phyloP scores from a whole-genome alignment of 192 early-diverging fungal genomes.

The Rhizoclosmatium sp. region DNA sequence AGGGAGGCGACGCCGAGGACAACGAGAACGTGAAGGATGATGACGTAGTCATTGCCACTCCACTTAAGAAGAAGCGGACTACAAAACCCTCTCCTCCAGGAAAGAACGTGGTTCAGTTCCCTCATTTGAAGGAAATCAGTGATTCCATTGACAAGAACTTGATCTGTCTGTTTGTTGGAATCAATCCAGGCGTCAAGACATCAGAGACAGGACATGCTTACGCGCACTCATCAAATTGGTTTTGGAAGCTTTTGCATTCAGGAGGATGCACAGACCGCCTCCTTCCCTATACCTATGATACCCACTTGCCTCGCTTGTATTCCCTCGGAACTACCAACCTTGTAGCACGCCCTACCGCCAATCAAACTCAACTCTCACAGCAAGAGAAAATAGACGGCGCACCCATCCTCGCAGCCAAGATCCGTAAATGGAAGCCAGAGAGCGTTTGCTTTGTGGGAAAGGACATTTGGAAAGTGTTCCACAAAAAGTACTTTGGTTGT shows the following conservation, averaged over 20 bases:
- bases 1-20: no score
- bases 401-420: constrained; percentile 27
- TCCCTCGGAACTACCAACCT: constrained; percentile 38
- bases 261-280: constrained; percentile 27
- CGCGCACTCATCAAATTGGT: constrained; percentile 34
- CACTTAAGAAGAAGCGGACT: no score
- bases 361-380: constrained; percentile 21
- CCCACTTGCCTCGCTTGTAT: constrained; percentile 28
- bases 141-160: constrained; percentile 29
- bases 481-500: constrained; percentile 37
- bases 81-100: neutral
- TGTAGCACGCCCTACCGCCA: constrained; percentile 34
- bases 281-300: constrained; percentile 9
- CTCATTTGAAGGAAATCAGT: constrained; percentile 22
- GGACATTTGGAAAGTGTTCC: constrained; percentile 40
- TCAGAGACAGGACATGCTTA: constrained; percentile 40
- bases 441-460: constrained; percentile 38
- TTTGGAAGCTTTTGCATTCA: constrained; percentile 33
- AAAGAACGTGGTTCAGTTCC: neutral
- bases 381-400: constrained; percentile 28
- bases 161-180: constrained; percentile 38
- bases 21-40: no score
- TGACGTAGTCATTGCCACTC: no score
- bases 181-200: constrained; percentile 31
- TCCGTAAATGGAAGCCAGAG: constrained; percentile 25